These are phyloP conservation scores for Pisolithus tinctorius DNA, from an alignment of 768 basidiomycete species.

Conservation along the genomic window DNA sequence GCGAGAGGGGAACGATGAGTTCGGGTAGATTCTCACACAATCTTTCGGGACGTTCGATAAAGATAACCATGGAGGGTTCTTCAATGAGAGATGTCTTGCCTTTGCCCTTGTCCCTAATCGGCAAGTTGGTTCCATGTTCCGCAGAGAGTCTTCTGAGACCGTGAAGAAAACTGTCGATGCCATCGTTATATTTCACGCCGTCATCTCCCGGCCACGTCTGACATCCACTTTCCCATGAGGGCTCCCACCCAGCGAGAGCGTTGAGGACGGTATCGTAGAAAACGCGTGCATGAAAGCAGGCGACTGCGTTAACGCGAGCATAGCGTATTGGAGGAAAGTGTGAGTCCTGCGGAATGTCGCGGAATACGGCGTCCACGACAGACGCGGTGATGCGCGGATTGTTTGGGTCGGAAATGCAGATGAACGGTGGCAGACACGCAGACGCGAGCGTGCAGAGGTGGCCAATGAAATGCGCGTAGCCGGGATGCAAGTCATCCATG, in stretches of 20 bases:
- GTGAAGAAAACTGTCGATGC: slow-evolving; percentile 9
- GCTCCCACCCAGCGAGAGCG: slow-evolving; percentile 42
- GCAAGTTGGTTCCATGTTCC: slow-evolving; percentile 2
- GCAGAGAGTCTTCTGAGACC: slow-evolving; percentile 42
- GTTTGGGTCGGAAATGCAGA: slow-evolving; percentile 57
- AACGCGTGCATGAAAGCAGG: slow-evolving; percentile 52
- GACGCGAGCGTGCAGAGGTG: slow-evolving; percentile 26
- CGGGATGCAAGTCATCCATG: slow-evolving; percentile 21
- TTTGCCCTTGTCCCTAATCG: slow-evolving; percentile 12
- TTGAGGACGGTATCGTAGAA: slow-evolving; percentile 60
- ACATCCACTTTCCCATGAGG: slow-evolving; percentile 54
- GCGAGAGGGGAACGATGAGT: slow-evolving; percentile 61
- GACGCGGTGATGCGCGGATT: slow-evolving; percentile 40
- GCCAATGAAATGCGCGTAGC: slow-evolving; percentile 16
- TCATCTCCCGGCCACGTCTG: slow-evolving; percentile 41
- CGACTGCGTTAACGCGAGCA: slow-evolving; percentile 45
- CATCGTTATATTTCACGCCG: slow-evolving; percentile 39
- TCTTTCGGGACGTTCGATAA: slow-evolving; percentile 63
- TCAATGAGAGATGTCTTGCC: slow-evolving; percentile 16
- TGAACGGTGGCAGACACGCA: slow-evolving; percentile 50
- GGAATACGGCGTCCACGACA: slow-evolving; percentile 36
- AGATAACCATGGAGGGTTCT: slow-evolving; percentile 43
- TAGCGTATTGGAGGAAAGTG: slow-evolving; percentile 23
- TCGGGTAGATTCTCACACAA: slow-evolving; percentile 58
- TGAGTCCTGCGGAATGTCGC: slow-evolving; percentile 6